phyloP scores from a whole-genome alignment of 768 basidiomycete species.

The Termitomyces sp. region DNA sequence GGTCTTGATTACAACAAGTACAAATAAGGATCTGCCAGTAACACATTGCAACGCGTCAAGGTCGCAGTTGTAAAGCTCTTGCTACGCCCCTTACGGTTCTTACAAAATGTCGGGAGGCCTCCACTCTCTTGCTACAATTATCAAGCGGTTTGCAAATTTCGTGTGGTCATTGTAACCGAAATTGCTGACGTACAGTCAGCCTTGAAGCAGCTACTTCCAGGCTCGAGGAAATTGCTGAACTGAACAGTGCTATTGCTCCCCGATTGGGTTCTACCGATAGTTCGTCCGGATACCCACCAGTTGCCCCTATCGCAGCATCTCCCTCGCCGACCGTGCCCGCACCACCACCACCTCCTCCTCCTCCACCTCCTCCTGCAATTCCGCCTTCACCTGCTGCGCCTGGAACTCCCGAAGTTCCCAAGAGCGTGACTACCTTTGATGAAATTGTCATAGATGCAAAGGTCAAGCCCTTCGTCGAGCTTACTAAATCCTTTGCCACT shows the following conservation, averaged over 20 bases:
- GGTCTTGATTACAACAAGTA: conserved; percentile 1
- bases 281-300: conserved; percentile 8
- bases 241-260: conserved; percentile 23
- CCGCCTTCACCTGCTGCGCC: conserved; percentile 28
- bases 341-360: conserved; percentile 27
- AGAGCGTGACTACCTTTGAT: conserved; percentile 69
- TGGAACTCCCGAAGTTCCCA: conserved; percentile 38
- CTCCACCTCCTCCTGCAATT: conserved; percentile 21
- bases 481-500: conserved; percentile 69
- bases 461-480: conserved; percentile 68
- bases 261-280: conserved; percentile 11
- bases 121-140: conserved; percentile 76
- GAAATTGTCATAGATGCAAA: conserved; percentile 69
- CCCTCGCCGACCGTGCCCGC: conserved; percentile 22
- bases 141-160: conserved; percentile 59
- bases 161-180: neutral
- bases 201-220: conserved; percentile 92
- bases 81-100: neutral
- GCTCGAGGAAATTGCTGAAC: conserved; percentile 82
- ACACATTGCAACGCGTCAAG: conserved; percentile 7
- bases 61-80: neutral
- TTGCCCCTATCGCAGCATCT: conserved; percentile 5
- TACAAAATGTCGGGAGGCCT: conserved; percentile 47
- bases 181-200: conserved; percentile 33
- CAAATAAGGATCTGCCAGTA: conserved; percentile 9